Conservation (phyloP, 139 green algal species). For the Chlorella sp. region DNA sequence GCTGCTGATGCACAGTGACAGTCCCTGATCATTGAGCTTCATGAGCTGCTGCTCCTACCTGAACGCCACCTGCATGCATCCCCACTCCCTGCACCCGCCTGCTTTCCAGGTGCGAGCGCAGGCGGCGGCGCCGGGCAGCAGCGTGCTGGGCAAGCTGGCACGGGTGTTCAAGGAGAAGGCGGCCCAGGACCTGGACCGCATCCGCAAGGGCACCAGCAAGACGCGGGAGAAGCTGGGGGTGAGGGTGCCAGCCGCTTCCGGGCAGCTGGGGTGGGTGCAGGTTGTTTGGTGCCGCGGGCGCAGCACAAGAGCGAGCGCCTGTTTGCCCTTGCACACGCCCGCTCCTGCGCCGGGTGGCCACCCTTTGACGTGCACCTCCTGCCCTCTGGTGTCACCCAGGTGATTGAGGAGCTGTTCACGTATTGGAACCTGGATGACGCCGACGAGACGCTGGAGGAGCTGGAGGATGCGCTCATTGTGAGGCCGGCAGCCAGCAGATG, state of each 20-base stretch:
- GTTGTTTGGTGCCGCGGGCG: too few species aligned
- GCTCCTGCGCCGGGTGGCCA: too few species aligned
- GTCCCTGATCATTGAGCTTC: too few species aligned
- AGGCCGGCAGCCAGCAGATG: conserved; percentile 22
- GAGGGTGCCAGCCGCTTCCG: too few species aligned
- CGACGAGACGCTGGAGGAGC: conserved; percentile 92
- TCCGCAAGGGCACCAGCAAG: conserved; percentile 93
- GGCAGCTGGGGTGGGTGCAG: too few species aligned
- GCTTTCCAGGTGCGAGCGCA: not conserved
- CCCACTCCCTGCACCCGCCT: not conserved
- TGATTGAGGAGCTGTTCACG: conserved; percentile 94
- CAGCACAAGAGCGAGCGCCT: too few species aligned
- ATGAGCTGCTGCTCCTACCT: not conserved
- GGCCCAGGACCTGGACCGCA: conserved; percentile 82
- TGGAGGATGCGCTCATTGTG: conserved; percentile 94
- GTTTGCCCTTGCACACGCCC: too few species aligned
- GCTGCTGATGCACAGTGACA: not conserved
- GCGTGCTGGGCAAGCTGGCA: conserved; percentile 75
- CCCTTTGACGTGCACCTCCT: too few species aligned
- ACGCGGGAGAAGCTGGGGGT: conserved; percentile 91
- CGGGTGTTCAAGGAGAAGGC: conserved; percentile 95
- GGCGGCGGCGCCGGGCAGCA: not conserved
- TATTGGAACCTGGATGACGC: conserved; percentile 95
- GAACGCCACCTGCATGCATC: not conserved
- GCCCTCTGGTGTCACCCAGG: too few species aligned